Base-by-base conservation (phyloP, 768 basidiomycete genomes). In the Pisolithus albus region DNA sequence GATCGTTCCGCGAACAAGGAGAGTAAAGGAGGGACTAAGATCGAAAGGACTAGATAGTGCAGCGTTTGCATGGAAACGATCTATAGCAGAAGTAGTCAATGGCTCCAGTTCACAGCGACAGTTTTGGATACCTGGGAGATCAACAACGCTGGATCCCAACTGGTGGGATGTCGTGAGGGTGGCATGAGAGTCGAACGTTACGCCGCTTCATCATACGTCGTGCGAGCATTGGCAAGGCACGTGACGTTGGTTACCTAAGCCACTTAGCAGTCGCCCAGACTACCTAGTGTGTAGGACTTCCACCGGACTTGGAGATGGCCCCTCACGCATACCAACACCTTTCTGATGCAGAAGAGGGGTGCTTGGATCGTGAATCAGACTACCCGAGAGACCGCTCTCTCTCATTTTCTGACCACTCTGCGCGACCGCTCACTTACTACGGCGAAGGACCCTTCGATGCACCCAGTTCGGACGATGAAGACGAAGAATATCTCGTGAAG, bases 51-150 rank as follows among this genome's bases (percentile, higher is more conserved):
- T 53, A 99, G 73, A 70, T 99, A 98, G 72, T 98, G 96, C 32
- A 97, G 70, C 1, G 92, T 83, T 71, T 98, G 95, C 63, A 98
- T 76, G 7, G 90, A 82, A 55, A 99, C 80, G 60, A 99, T 98
- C 92, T 99, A 26, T 45, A n/a, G 24, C n/a, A 15, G 10, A 16
- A 24, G n/a, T 0, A 15, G n/a, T 23, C 42, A 43, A 32, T 7
- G 39, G 56, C 6, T 50, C 50, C 3, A n/a, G 37, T 39, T 37
- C 39, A 37, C n/a, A 42, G 42, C 16, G 34, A 8, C 26, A 5
- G 4, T 7, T 1, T 40, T 32, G 15, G 19, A 65, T 75, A 82
- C 92, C 75, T 96, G 92, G 52, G 90, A 92, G 57, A 93, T 75
- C 46, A 96, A 78, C 52, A 95, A 70, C 4, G 90, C 71, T 18